These are phyloP conservation scores for Diaporthe longicolla DNA, from an alignment of 2,329 filamentous ascomycete genomes.

Conservation along the genomic window DNA sequence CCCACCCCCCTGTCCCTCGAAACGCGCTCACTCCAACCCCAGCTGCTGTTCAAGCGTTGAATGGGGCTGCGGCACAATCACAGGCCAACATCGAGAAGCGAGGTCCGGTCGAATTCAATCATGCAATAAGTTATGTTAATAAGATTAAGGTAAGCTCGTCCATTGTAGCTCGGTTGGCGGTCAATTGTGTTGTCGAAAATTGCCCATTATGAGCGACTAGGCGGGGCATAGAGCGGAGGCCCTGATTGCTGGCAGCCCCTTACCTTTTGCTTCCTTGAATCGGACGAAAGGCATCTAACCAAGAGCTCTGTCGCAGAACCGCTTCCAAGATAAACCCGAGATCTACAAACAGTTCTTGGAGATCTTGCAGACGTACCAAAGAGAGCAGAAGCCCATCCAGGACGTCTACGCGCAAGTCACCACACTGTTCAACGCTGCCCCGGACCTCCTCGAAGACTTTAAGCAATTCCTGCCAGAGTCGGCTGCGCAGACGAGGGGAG, in stretches of 20 bases:
- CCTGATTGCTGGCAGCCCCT: neutral
- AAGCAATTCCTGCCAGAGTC: slow-evolving; percentile 98
- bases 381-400: slow-evolving; percentile 97
- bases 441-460: slow-evolving; percentile 96
- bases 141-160: slow-evolving; percentile 89
- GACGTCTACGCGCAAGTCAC: slow-evolving; percentile 99
- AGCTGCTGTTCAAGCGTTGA: slow-evolving; percentile 69
- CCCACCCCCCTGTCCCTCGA: slow-evolving; percentile 62
- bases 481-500: slow-evolving; percentile 70
- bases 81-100: slow-evolving; percentile 80
- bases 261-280: neutral
- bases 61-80: slow-evolving; percentile 71
- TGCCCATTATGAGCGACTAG: neutral
- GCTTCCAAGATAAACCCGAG: slow-evolving; percentile 95
- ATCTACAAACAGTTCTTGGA: slow-evolving; percentile 99
- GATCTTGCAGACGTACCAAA: slow-evolving; percentile 97
- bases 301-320: slow-evolving; percentile 74
- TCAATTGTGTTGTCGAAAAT: slow-evolving; percentile 9
- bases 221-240: neutral
- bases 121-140: slow-evolving; percentile 99
- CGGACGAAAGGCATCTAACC: slow-evolving; percentile 40
- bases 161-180: neutral
- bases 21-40: slow-evolving; percentile 74
- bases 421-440: slow-evolving; percentile 90
- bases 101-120: slow-evolving; percentile 97